Conservation (phyloP, 2,329 filamentous ascomycete species). For the Fusarium concolor region DNA sequence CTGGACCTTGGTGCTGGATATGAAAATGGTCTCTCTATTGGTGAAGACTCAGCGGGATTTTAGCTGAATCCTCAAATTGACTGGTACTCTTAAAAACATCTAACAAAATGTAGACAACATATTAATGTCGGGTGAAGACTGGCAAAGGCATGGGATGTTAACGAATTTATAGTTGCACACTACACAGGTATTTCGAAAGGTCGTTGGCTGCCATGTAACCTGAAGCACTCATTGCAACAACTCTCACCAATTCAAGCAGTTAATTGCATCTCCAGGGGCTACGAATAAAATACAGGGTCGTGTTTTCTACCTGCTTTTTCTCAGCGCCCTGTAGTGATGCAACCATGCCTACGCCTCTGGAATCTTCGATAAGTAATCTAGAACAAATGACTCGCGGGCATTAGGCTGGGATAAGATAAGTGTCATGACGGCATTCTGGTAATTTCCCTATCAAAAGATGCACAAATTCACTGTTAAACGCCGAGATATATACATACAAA, state of each 20-base stretch:
- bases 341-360: not conserved
- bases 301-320: not conserved
- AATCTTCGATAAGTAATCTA: not conserved
- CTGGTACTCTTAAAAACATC: too few species aligned
- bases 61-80: too few species aligned
- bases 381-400: not conserved
- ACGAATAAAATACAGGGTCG: not conserved
- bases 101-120: too few species aligned
- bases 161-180: too few species aligned
- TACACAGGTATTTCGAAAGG: too few species aligned
- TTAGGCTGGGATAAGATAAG: not conserved
- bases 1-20: not conserved
- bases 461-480: not conserved
- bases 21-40: not conserved
- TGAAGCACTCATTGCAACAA: not conserved
- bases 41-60: too few species aligned
- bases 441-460: not conserved
- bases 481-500: not conserved
- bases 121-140: too few species aligned
- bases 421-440: slow-evolving; percentile 8
- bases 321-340: not conserved
- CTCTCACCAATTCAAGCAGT: not conserved
- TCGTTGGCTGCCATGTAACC: not conserved
- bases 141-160: too few species aligned
- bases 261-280: not conserved